Base-by-base conservation (phyloP, 371 early-diverging fungal genomes). In the Lichtheimia corymbifera region DNA sequence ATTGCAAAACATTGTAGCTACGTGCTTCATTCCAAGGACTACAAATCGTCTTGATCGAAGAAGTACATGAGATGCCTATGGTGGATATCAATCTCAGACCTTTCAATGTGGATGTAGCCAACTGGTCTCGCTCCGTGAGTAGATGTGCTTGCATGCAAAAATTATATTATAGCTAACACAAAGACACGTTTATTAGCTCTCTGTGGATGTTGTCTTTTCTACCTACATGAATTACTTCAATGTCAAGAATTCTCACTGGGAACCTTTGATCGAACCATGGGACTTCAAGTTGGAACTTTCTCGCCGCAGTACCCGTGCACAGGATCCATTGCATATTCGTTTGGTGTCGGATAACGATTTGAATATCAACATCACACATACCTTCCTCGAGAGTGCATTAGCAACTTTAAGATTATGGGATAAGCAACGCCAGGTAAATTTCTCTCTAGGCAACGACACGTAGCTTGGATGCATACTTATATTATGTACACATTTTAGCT, bases 211-310 rank as follows among this genome's bases (percentile, higher is more conserved):
- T 4, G 79, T 86, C 2, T 71, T 97, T 14, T 74, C 82, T 24
- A 64, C 95, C 22, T 86, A 87, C 55, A 86, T 91, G 58, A 97
- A 97, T 65, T 94, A 91, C 73, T 98, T 93, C 66, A 97, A 99
- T 75, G 77, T 95, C 53, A 91, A 92, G 55, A 97, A 95, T 72
- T 97, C 98, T 11, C 95, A 97, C 66, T 99, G 99, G 99, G 99
- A 99, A 71, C 98, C 99, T 0, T 59, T 98, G 24, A 62, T 97
- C 22, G 99, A 99, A 72, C 94, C 95, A 0, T 97, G 95, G 94
- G 77, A 80, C 27, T 88, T 91, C 61, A 72, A 77, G 4, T 45
- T 90, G 13, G 74, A 80, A 35, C 65, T 89, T 15, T 61, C 78
- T 1, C 59, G 71, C 12, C 62, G 67, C 27, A 59, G 62, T 7